Conservation (phyloP, 2,329 filamentous ascomycete species). For the Hirsutella minnesotensis region DNA sequence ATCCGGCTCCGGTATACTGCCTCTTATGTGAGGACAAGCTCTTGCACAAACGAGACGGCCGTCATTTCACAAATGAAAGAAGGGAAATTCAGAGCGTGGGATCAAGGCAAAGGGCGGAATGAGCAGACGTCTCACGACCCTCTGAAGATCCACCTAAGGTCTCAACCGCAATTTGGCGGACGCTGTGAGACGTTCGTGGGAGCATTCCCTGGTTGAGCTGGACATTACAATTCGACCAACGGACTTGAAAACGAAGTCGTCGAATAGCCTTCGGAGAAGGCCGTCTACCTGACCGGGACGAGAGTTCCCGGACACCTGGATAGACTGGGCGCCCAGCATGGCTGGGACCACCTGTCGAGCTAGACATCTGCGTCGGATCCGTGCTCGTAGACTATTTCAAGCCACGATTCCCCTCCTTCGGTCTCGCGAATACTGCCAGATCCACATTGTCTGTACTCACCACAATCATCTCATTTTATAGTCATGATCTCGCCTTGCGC, state of each 20-base stretch:
- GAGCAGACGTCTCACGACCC: too few relatives aligned
- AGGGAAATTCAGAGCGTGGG: too few relatives aligned
- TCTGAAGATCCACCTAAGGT: too few relatives aligned
- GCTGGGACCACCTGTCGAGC: neutral
- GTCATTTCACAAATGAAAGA: too few relatives aligned
- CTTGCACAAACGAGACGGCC: too few relatives aligned
- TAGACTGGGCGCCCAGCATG: too few relatives aligned
- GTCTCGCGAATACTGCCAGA: neutral
- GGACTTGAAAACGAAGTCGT: neutral
- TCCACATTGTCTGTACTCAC: neutral
- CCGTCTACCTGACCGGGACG: neutral
- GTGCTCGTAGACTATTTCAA: neutral
- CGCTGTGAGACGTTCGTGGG: neutral
- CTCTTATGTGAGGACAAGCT: too few relatives aligned
- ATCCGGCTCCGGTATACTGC: too few relatives aligned
- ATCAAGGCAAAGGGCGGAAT: too few relatives aligned
- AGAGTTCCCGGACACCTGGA: slow-evolving; percentile 1
- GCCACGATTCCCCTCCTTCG: neutral
- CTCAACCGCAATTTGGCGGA: too few relatives aligned
- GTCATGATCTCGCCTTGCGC: neutral
- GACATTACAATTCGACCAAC: neutral
- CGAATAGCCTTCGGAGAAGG: neutral
- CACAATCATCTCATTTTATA: neutral
- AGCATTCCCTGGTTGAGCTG: neutral
- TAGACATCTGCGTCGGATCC: neutral